Conservation (phyloP, 257 asterid species). For the Rauvolfia tetraphylla region DNA sequence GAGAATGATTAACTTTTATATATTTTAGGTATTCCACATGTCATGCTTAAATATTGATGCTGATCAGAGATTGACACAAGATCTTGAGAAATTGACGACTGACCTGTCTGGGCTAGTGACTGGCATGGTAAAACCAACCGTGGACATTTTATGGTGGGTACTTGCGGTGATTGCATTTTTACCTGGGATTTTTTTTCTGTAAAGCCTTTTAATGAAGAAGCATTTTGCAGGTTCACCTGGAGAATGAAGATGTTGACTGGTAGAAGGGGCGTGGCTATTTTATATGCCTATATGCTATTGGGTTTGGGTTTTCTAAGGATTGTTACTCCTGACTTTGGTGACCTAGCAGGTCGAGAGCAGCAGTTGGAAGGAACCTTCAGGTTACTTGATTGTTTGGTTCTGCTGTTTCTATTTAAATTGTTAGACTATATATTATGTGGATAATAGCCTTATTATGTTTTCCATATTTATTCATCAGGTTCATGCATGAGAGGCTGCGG, state of each 20-base stretch:
- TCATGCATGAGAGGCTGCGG: constrained; percentile 97
- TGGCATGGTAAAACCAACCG: constrained; percentile 99
- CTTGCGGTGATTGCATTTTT: background rate
- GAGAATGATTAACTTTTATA: constrained; percentile 11
- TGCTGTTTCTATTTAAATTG: constrained; percentile 14
- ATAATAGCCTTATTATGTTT: background rate
- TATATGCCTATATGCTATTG: constrained; percentile 93
- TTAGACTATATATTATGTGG: background rate
- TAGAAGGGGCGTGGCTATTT: constrained; percentile 78
- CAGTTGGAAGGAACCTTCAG: constrained; percentile 98
- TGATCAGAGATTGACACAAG: constrained; percentile 95
- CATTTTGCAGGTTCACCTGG: constrained; percentile 91
- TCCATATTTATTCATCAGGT: constrained; percentile 44
- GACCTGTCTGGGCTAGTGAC: constrained; percentile 97
- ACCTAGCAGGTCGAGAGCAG: constrained; percentile 79
- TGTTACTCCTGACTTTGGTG: constrained; percentile 96
- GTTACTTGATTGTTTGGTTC: constrained; percentile 34
- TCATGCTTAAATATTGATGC: constrained; percentile 68
- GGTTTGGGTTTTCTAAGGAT: constrained; percentile 93
- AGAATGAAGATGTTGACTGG: constrained; percentile 98
- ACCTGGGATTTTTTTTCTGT: constrained; percentile 10
- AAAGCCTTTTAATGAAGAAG: constrained; percentile 19
- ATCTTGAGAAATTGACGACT: constrained; percentile 88
- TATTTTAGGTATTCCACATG: constrained; percentile 75
- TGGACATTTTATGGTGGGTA: constrained; percentile 87